Evolutionary conservation across 495 filamentous ascomycete genomes (phyloP), one percentile per base, ranked within the genome.

Genomic region (Xylaria nigripes): DNA sequence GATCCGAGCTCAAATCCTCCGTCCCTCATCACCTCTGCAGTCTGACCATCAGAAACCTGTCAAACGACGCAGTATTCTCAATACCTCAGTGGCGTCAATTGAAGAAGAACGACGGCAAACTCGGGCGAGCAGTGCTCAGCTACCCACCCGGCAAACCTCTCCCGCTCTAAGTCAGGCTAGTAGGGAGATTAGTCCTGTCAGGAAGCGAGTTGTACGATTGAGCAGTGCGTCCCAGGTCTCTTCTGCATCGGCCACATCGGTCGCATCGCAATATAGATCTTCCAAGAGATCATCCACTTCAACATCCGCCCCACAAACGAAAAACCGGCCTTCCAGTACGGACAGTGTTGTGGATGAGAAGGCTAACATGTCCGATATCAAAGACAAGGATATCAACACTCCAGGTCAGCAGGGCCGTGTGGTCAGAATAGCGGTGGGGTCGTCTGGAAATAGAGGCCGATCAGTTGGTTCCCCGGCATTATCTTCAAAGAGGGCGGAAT

Each of bases 361-460:
- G 44, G 61, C 48, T 12, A 64, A 58, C 30, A 51, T 36, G 24
- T 65, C 61, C 5, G 56, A 55, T 9, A 55, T 66, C 23, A 70
- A 58, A 47, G 62, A 72, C 18, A 62, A 57, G 16, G 81, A 87
- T 56, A 73, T 85, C 30, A 85, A 82, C 53, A 90, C 86, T 12
- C 86, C 86, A 2, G 82, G 81, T 0, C 78, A 83, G 23, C 72
- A 80, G 49, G 73, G 76, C 12, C 77, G 86, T 29, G 84, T 79
- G 45, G 81, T 86, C n/a, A 73, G 82, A 45, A 81, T 87, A 52
- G 69, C 72, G 2, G 64, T 73, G 19, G 68, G 68, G 6, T 74
- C 76, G 23, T 75, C 74, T 6, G 71, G 70, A 0, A 65, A 64
- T 52, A 65, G 68, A 24, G 64, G 56, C 22, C 54, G 67, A 40